These are phyloP conservation scores for Amanita subjunquillea DNA, from an alignment of 768 basidiomycete genomes.

Conservation along the genomic window DNA sequence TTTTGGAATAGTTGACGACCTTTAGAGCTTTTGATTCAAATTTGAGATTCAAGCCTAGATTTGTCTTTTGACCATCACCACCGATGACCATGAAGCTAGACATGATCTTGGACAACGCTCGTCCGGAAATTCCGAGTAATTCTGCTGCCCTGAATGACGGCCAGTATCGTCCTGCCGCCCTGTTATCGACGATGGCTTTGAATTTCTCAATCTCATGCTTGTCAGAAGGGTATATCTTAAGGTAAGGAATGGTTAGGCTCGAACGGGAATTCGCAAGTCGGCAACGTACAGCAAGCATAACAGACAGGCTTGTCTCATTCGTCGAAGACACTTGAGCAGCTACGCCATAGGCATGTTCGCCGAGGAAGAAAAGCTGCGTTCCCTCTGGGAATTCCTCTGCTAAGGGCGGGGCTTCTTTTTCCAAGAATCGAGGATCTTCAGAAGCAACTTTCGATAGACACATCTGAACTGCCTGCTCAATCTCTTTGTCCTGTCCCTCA, in stretches of 20 bases:
- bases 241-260: neutral
- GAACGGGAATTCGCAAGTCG: neutral
- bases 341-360: slow-evolving; percentile 90
- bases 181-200: slow-evolving; percentile 51
- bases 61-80: slow-evolving; percentile 68
- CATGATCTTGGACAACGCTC: slow-evolving; percentile 82
- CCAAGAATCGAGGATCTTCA: slow-evolving; percentile 83
- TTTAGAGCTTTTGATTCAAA: slow-evolving; percentile 92
- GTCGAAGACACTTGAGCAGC: slow-evolving; percentile 83
- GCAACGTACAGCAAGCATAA: slow-evolving; percentile 70
- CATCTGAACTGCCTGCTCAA: slow-evolving; percentile 83
- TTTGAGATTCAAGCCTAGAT: slow-evolving; percentile 90
- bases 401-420: slow-evolving; percentile 72
- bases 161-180: slow-evolving; percentile 47
- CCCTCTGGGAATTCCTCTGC: slow-evolving; percentile 85
- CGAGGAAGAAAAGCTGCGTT: slow-evolving; percentile 91
- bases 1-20: slow-evolving; percentile 86
- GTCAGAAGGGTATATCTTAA: slow-evolving; percentile 82
- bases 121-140: slow-evolving; percentile 60
- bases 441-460: slow-evolving; percentile 68
- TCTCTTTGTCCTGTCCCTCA: slow-evolving; percentile 71
- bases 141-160: slow-evolving; percentile 76
- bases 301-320: slow-evolving; percentile 58
- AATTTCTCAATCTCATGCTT: slow-evolving; percentile 71
- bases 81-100: slow-evolving; percentile 88